Conservation (phyloP, 805 yeast species). For the Sugiyamaella smithiae region DNA sequence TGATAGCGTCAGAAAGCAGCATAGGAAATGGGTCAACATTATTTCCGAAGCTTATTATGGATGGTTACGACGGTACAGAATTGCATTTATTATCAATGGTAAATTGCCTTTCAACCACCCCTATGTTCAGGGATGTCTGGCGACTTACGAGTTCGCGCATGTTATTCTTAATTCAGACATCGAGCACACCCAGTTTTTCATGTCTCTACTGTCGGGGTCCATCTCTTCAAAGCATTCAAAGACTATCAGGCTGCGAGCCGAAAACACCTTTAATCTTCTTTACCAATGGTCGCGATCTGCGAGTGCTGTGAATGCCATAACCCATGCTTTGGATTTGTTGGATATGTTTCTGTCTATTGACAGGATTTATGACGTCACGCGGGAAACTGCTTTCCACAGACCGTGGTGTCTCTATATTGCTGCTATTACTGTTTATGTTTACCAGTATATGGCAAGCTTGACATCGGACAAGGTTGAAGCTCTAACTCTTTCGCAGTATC, state of each 20-base stretch:
- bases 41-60: conserved; percentile 24
- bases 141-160: conserved; percentile 28
- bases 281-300: conserved; percentile 15
- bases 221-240: not conserved
- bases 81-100: conserved; percentile 23
- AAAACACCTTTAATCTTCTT: conserved; percentile 7
- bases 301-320: conserved; percentile 18
- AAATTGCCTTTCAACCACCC: conserved; percentile 26
- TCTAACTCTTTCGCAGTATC: conserved; percentile 9
- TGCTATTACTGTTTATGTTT: conserved; percentile 22
- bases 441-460: conserved; percentile 14
- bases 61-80: conserved; percentile 26
- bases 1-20: not conserved
- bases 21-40: conserved; percentile 16
- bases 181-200: conserved; percentile 18
- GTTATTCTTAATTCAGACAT: conserved; percentile 22
- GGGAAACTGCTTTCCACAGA: conserved; percentile 27
- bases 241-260: not conserved
- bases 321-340: conserved; percentile 25
- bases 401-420: conserved; percentile 26
- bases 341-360: conserved; percentile 24
- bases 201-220: conserved; percentile 8
- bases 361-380: conserved; percentile 22
- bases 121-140: conserved; percentile 26
- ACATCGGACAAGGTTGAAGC: not conserved